phyloP scores from a whole-genome alignment of 2,329 filamentous ascomycete genomes.

The Phialophora expanda region DNA sequence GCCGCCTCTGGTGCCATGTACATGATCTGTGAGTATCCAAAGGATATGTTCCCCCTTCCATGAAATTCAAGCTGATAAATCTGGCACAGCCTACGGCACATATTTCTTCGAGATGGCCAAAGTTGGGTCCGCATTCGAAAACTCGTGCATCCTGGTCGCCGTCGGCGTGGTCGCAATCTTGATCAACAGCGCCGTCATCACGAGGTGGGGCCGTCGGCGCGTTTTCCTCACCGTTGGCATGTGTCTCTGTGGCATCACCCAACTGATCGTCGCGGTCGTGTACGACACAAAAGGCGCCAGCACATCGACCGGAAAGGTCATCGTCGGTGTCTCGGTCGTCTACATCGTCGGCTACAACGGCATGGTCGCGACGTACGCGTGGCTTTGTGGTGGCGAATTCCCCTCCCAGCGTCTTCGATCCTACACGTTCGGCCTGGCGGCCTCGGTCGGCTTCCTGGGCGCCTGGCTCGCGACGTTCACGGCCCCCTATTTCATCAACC shows the following conservation, averaged over 20 bases:
- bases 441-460: conserved; percentile 60
- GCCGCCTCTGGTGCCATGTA: conserved; percentile 63
- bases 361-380: conserved; percentile 62
- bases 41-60: not conserved
- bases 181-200: conserved; percentile 60
- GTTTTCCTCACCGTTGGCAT: conserved; percentile 60
- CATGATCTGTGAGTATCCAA: conserved; percentile 54
- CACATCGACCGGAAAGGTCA: conserved; percentile 46
- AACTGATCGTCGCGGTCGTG: conserved; percentile 60
- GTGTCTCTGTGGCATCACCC: conserved; percentile 58
- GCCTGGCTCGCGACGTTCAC: conserved; percentile 65
- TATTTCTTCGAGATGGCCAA: conserved; percentile 67
- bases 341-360: conserved; percentile 63
- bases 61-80: not conserved
- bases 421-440: conserved; percentile 63
- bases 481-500: conserved; percentile 66
- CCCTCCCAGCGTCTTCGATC: conserved; percentile 62
- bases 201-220: conserved; percentile 59
- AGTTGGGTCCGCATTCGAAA: conserved; percentile 62
- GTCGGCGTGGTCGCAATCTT: conserved; percentile 62
- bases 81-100: conserved; percentile 56
- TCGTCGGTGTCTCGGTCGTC: conserved; percentile 60
- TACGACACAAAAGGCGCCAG: conserved; percentile 54
- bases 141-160: conserved; percentile 60
- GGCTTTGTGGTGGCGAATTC: conserved; percentile 61